Evolutionary conservation across 345 rosid species (phyloP).

Genomic region (Lenwebbia sp.): DNA sequence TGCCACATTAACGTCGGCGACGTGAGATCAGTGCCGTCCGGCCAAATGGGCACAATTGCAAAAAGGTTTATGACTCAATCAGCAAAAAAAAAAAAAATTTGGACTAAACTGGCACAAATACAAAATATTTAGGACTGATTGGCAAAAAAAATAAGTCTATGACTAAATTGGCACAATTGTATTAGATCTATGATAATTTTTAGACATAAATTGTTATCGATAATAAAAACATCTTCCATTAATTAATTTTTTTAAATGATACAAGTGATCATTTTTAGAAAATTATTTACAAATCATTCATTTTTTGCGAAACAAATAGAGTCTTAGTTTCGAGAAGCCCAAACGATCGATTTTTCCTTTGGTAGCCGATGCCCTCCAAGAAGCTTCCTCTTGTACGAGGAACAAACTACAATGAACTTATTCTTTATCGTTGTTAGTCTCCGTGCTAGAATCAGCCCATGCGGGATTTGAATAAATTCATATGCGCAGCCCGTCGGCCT

Average conservation of each 20-base stretch:
- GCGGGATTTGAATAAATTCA: neutral
- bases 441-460: neutral
- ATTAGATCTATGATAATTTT: too few species aligned
- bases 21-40: too few species aligned
- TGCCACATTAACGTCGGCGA: too few species aligned
- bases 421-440: neutral
- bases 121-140: too few species aligned
- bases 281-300: rapidly evolving
- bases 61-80: too few species aligned
- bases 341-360: neutral
- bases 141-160: too few species aligned
- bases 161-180: too few species aligned
- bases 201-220: neutral
- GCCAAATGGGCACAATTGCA: too few species aligned
- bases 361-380: neutral
- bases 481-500: neutral
- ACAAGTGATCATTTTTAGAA: rapidly evolving
- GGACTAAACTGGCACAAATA: too few species aligned
- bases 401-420: neutral
- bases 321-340: neutral
- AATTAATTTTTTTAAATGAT: neutral
- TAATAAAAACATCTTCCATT: neutral
- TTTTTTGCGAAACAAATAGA: neutral
- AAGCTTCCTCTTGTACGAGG: neutral
- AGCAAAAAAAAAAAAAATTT: too few species aligned